A percentile compares a stretch with the other conserved stretches of the same genome.
Evolutionary conservation across 2,329 filamentous ascomycete species (phyloP).

Genomic region (Gliomastix tumulicola): DNA sequence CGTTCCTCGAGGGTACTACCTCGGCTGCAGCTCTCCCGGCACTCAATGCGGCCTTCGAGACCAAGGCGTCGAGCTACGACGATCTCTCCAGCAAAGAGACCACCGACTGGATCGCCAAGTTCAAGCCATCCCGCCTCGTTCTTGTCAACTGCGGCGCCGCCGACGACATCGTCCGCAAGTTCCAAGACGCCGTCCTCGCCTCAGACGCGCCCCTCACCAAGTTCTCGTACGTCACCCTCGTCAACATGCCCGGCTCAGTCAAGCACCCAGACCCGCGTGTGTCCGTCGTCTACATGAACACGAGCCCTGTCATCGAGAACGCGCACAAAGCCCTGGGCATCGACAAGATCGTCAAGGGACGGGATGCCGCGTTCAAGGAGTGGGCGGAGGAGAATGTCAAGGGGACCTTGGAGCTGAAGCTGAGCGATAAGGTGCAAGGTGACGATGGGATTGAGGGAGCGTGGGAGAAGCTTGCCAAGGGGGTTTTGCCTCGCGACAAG

Average conservation of each 20-base stretch:
- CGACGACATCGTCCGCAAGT: not conserved
- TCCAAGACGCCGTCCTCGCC: conserved; percentile 3
- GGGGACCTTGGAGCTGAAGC: conserved; percentile 2
- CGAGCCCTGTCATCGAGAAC: conserved; percentile 6
- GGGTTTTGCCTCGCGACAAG: too few relatives aligned
- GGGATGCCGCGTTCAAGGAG: conserved; percentile 3
- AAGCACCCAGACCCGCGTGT: too few relatives aligned
- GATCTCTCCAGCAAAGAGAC: conserved; percentile 2
- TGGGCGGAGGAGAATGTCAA: conserved; percentile 2
- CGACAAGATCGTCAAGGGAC: not conserved
- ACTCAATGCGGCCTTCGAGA: conserved; percentile 1
- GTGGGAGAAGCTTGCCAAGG: too few relatives aligned
- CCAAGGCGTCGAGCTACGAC: conserved; percentile 7
- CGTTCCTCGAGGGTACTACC: conserved; percentile 17
- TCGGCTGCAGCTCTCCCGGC: conserved; percentile 5
- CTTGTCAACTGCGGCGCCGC: conserved; percentile 12
- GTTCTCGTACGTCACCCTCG: too few relatives aligned
- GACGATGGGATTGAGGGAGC: conserved; percentile 2
- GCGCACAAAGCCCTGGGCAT: conserved; percentile 3
- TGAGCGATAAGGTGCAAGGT: conserved; percentile 5
- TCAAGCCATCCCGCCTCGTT: conserved; percentile 9
- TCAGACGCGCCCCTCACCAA: too few relatives aligned
- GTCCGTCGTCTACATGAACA: too few relatives aligned
- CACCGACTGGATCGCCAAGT: conserved; percentile 6
- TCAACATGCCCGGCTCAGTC: too few relatives aligned